Evolutionary conservation across 768 basidiomycete genomes (phyloP).

Genomic region (Leccinellum rugosiceps): DNA sequence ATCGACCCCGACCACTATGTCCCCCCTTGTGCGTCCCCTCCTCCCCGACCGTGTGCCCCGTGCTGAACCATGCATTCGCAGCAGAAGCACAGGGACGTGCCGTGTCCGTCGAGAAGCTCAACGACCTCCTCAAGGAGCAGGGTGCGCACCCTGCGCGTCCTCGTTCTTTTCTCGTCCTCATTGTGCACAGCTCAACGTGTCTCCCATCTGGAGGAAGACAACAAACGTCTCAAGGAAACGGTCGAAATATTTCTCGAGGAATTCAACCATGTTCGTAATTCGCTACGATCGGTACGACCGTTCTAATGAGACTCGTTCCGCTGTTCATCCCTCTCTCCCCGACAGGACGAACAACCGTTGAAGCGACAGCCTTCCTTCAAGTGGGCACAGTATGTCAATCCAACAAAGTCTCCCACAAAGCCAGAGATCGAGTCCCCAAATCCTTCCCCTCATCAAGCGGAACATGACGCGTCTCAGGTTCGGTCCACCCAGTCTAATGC

Average conservation of each 20-base stretch:
- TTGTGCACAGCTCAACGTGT: conserved; percentile 61
- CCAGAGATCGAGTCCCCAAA: conserved; percentile 71
- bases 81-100: conserved; percentile 59
- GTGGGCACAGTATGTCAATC: conserved; percentile 81
- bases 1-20: conserved; percentile 84
- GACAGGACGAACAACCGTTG: conserved; percentile 44
- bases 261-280: conserved; percentile 44
- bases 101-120: conserved; percentile 62
- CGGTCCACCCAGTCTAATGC: conserved; percentile 27
- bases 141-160: conserved; percentile 39
- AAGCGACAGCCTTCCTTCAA: conserved; percentile 81
- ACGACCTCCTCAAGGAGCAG: conserved; percentile 69
- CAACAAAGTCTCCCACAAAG: conserved; percentile 79
- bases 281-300: conserved; percentile 17
- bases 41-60: neutral
- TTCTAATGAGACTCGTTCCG: conserved; percentile 1
- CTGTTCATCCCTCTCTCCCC: conserved; percentile 12
- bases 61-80: conserved; percentile 21
- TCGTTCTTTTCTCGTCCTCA: neutral
- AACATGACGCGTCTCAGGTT: conserved; percentile 57
- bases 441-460: conserved; percentile 72
- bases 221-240: conserved; percentile 60
- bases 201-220: conserved; percentile 71
- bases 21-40: conserved; percentile 69
- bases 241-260: conserved; percentile 69